A percentile compares a stretch with the other conserved stretches of the same genome.
These are phyloP conservation scores for Aspergillus coremiiformis DNA, from an alignment of 495 filamentous ascomycete genomes.

Conservation along the genomic window DNA sequence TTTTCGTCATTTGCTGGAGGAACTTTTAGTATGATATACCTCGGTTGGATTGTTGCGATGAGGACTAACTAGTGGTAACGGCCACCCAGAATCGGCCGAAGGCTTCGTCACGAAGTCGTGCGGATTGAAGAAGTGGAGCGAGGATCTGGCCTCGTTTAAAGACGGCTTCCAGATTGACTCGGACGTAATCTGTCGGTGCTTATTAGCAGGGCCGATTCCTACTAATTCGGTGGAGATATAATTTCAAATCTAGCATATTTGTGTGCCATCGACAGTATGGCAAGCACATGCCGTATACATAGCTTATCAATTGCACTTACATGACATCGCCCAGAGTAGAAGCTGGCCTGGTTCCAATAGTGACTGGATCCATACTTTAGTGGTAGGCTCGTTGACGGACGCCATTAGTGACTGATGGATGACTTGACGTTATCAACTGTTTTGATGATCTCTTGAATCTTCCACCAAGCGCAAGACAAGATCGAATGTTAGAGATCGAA, in stretches of 20 bases:
- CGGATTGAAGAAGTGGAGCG: constrained; percentile 28
- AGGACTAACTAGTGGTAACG: constrained; percentile 28
- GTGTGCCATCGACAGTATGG: background rate
- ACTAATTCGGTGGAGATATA: too few relatives aligned
- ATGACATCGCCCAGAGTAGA: constrained; percentile 25
- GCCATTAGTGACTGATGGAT: constrained; percentile 3
- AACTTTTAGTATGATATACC: background rate
- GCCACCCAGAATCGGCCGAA: constrained; percentile 40
- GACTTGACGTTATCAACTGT: too few relatives aligned
- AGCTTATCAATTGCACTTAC: constrained; percentile 19
- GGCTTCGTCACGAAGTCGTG: constrained; percentile 33
- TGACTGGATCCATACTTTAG: constrained; percentile 13
- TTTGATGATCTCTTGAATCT: too few relatives aligned
- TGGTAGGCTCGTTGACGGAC: constrained; percentile 2
- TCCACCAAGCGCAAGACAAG: too few relatives aligned
- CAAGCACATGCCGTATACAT: background rate
- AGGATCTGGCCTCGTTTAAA: constrained; percentile 31
- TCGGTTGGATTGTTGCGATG: background rate
- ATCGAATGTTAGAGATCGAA: too few relatives aligned
- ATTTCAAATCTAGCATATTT: background rate
- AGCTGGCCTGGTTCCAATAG: constrained; percentile 28
- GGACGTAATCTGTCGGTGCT: constrained; percentile 23
- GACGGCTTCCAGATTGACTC: constrained; percentile 27
- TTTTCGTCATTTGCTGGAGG: constrained; percentile 3
- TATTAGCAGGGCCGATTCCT: too few relatives aligned